phyloP scores from a whole-genome alignment of 1,284 basidiomycete species.

The Ustilago cynodontis region DNA sequence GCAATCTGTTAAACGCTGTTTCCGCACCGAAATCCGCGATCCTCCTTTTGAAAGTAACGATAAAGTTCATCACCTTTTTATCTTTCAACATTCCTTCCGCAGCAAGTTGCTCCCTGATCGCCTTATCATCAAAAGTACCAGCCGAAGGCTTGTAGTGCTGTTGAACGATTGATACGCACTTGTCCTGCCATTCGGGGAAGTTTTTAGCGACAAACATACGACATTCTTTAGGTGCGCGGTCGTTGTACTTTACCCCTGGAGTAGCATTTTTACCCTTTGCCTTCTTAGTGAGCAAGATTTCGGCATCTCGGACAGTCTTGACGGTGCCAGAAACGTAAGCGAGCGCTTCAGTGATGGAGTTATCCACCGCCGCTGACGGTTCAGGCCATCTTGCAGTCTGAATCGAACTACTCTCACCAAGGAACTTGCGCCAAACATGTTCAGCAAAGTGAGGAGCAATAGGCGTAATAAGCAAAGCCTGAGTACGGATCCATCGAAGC shows the following conservation, averaged over 20 bases:
- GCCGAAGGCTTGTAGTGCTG: constrained; percentile 77
- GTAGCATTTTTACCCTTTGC: constrained; percentile 57
- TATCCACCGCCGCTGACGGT: constrained; percentile 73
- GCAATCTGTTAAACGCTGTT: constrained; percentile 85
- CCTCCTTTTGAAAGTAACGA: constrained; percentile 92
- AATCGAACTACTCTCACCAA: constrained; percentile 83
- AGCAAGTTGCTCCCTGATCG: constrained; percentile 79
- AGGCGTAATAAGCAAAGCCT: constrained; percentile 84
- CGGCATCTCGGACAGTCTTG: constrained; percentile 91
- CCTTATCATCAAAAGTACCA: constrained; percentile 84
- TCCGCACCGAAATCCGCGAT: constrained; percentile 82
- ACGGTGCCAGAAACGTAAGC: constrained; percentile 85
- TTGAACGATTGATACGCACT: constrained; percentile 81
- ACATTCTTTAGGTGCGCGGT: constrained; percentile 77
- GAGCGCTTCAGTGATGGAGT: constrained; percentile 74
- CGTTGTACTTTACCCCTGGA: constrained; percentile 59
- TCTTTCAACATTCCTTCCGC: constrained; percentile 91
- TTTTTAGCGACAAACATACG: constrained; percentile 88
- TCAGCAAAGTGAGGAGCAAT: constrained; percentile 96
- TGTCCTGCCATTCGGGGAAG: constrained; percentile 95
- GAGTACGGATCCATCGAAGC: constrained; percentile 83
- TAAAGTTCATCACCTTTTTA: constrained; percentile 95
- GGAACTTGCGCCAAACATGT: constrained; percentile 81
- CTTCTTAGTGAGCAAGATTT: constrained; percentile 71
- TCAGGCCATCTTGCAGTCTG: constrained; percentile 85